Percentiles rank a stretch among this genome's conserved stretches.
Conservation (phyloP, 2,329 filamentous ascomycete species). For the Ceratocystis cubensis region DNA sequence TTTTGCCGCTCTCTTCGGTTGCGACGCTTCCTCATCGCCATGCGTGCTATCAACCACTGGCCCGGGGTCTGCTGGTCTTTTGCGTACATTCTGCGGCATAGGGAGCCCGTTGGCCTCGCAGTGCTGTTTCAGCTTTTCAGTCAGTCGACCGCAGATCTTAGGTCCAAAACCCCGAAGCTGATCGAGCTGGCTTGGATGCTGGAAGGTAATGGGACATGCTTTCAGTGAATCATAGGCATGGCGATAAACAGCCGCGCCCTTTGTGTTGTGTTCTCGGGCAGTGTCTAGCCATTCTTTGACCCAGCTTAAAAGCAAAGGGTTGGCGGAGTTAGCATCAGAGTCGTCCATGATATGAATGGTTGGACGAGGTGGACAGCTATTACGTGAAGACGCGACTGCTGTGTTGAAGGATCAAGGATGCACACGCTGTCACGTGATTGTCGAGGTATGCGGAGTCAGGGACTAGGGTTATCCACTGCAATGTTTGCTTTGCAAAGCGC, state of each 20-base stretch:
- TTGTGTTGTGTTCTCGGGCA: conserved; percentile 55
- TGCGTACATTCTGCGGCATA: conserved; percentile 39
- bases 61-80: conserved; percentile 24
- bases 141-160: conserved; percentile 57
- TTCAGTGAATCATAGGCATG: conserved; percentile 67
- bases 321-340: conserved; percentile 38
- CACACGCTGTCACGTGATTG: neutral
- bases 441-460: too few species aligned
- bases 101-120: conserved; percentile 55
- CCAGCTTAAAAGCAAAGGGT: conserved; percentile 59
- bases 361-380: conserved; percentile 8
- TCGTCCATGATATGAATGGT: neutral
- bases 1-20: conserved; percentile 47
- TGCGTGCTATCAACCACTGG: neutral
- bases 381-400: too few species aligned
- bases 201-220: conserved; percentile 56
- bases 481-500: too few species aligned
- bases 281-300: conserved; percentile 65
- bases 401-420: too few species aligned
- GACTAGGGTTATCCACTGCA: too few species aligned
- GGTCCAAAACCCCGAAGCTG: conserved; percentile 63
- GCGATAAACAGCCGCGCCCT: conserved; percentile 58
- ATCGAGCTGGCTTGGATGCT: conserved; percentile 60
- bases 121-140: conserved; percentile 45
- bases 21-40: conserved; percentile 27